Evolutionary conservation across 441 rosid genomes (phyloP).

Genomic region (Capsella rubella): DNA sequence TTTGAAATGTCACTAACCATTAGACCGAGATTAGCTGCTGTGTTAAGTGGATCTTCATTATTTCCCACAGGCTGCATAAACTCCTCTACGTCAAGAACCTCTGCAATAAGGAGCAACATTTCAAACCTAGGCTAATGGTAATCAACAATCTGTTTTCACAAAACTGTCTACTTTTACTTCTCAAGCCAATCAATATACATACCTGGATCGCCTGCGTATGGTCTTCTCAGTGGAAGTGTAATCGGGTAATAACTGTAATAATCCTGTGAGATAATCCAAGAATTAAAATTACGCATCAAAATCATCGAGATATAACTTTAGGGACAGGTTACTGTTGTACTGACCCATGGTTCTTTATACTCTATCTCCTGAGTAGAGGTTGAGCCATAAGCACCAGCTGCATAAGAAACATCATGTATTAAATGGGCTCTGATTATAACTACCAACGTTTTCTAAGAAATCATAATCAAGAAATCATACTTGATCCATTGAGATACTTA

Average conservation of each 20-base stretch:
- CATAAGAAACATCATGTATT: conserved; percentile 29
- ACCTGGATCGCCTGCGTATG: conserved; percentile 88
- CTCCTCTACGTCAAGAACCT: conserved; percentile 64
- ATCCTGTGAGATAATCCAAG: conserved; percentile 53
- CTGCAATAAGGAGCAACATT: conserved; percentile 47
- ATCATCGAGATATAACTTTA: conserved; percentile 18
- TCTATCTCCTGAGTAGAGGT: conserved; percentile 52
- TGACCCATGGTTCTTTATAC: conserved; percentile 85
- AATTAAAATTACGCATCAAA: not conserved
- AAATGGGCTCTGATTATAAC: not conserved
- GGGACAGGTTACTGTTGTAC: conserved; percentile 37
- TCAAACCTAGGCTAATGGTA: conserved; percentile 19
- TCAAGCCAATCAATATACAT: not conserved
- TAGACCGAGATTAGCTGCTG: conserved; percentile 57
- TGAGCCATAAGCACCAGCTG: conserved; percentile 55
- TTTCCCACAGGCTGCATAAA: conserved; percentile 46
- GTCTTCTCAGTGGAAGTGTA: conserved; percentile 78
- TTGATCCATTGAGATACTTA: conserved; percentile 44
- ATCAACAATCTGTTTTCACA: not conserved
- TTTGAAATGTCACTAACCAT: conserved; percentile 50
- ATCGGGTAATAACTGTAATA: conserved; percentile 77
- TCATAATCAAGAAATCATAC: conserved; percentile 16
- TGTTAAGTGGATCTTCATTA: conserved; percentile 50
- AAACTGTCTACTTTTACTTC: not conserved
- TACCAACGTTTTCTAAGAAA: not conserved